Conservation (phyloP, 192 early-diverging fungal genomes). For the Mortierella antarctica region DNA sequence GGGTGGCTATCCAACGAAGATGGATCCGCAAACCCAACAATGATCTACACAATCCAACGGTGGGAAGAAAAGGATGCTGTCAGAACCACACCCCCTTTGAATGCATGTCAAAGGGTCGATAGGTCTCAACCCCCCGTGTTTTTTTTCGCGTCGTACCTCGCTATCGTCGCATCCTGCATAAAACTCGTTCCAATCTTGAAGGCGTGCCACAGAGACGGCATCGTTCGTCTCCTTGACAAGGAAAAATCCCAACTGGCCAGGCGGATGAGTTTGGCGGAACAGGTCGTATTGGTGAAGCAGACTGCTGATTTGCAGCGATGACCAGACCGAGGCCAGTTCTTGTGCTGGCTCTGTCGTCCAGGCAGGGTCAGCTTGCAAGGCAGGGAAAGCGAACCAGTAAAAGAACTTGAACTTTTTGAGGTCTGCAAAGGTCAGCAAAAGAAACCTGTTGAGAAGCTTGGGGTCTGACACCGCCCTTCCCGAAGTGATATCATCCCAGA, state of each 20-base stretch:
- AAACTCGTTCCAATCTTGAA: conserved; percentile 71
- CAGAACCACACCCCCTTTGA: neutral
- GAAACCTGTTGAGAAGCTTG: conserved; percentile 74
- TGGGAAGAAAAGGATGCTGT: neutral
- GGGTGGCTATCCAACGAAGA: conserved; percentile 77
- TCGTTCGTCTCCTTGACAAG: conserved; percentile 23
- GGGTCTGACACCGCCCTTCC: conserved; percentile 75
- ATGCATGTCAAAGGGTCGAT: no score
- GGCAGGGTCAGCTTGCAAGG: conserved; percentile 75
- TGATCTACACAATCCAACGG: conserved; percentile 35
- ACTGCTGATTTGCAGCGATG: conserved; percentile 2
- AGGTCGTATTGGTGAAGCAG: conserved; percentile 15
- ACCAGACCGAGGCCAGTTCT: conserved; percentile 36
- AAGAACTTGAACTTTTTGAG: conserved; percentile 95
- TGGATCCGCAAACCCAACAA: conserved; percentile 90
- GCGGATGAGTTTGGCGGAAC: conserved; percentile 16
- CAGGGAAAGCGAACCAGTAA: conserved; percentile 97
- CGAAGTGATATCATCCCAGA: conserved; percentile 77
- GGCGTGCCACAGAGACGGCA: conserved; percentile 18
- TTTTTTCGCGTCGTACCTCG: conserved; percentile 26
- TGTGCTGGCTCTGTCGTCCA: conserved; percentile 55
- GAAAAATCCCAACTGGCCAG: conserved; percentile 53
- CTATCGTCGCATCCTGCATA: conserved; percentile 43
- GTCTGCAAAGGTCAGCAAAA: conserved; percentile 93
- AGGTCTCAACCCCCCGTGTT: neutral